Percentiles rank a stretch among this genome's conserved stretches.
Conservation (phyloP, 1,284 basidiomycete species). For the Vanrija pseudolonga region DNA sequence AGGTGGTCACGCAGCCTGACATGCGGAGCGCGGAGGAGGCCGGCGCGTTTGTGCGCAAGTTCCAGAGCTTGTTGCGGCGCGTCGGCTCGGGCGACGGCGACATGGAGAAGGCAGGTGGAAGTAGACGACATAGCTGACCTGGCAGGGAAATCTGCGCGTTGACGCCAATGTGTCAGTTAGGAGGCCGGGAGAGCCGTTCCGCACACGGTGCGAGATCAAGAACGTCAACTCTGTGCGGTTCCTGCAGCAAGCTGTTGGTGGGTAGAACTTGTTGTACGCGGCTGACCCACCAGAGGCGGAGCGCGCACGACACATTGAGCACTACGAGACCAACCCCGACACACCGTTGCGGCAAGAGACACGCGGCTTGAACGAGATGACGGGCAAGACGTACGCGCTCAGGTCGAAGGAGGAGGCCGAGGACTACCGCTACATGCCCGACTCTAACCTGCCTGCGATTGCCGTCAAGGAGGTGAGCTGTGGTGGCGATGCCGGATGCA, state of each 20-base stretch:
- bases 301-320: slow-evolving; percentile 38
- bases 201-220: slow-evolving; percentile 93
- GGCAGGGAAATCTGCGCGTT: slow-evolving; percentile 83
- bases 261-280: slow-evolving; percentile 25
- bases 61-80: slow-evolving; percentile 77
- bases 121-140: neutral
- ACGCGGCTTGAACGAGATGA: slow-evolving; percentile 80
- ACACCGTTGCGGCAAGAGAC: slow-evolving; percentile 68
- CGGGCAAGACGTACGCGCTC: slow-evolving; percentile 73
- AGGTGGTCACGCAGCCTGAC: slow-evolving; percentile 94
- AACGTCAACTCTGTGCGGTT: slow-evolving; percentile 91
- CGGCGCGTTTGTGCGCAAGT: slow-evolving; percentile 75
- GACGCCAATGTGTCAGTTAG: slow-evolving; percentile 95
- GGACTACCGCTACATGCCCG: slow-evolving; percentile 98
- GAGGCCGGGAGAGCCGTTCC: slow-evolving; percentile 60
- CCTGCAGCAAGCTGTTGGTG: slow-evolving; percentile 81
- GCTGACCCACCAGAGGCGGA: slow-evolving; percentile 56
- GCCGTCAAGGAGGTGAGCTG: slow-evolving; percentile 54
- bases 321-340: slow-evolving; percentile 27
- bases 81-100: slow-evolving; percentile 90
- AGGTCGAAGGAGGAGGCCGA: slow-evolving; percentile 89
- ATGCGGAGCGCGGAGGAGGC: slow-evolving; percentile 89
- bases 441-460: slow-evolving; percentile 82
- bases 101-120: slow-evolving; percentile 77
- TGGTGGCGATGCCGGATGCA: accelerated